Percentiles rank a stretch among this genome's conserved stretches.
Evolutionary conservation across 169 alveolate species (phyloP).

Genomic region (Sarcocystis neurona): DNA sequence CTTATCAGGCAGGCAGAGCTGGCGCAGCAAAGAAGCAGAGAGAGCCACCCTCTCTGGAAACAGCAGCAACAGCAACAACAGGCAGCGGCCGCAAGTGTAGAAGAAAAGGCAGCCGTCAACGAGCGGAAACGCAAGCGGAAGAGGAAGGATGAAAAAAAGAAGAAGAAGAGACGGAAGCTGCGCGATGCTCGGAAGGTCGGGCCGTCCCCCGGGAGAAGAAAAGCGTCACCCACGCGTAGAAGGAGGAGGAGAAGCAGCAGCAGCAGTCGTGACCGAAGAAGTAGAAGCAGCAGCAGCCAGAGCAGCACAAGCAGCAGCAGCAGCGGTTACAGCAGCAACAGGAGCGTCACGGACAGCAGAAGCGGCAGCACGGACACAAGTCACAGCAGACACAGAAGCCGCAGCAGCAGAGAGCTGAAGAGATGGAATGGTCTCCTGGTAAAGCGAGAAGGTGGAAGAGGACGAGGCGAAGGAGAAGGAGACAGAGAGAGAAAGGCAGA

Average conservation of each 20-base stretch:
- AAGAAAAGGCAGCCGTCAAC: neutral
- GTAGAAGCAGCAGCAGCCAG: no score
- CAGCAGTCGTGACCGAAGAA: no score
- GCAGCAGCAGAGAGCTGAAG: no score
- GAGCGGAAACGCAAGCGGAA: neutral
- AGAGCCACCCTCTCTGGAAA: constrained; percentile 30
- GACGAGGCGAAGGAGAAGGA: neutral
- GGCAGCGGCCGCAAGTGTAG: neutral
- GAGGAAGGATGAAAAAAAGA: neutral
- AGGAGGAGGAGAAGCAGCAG: neutral
- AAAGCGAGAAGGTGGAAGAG: no score
- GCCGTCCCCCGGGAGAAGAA: neutral
- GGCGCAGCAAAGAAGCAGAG: constrained; percentile 37
- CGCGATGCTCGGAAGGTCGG: no score
- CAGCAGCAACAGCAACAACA: constrained; percentile 5
- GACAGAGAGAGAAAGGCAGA: neutral
- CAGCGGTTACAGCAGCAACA: no score
- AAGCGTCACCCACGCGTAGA: neutral
- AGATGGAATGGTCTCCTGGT: no score
- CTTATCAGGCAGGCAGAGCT: constrained; percentile 48
- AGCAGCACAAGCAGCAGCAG: no score
- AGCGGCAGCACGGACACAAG: no score
- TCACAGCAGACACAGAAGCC: no score
- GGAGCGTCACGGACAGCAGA: no score
- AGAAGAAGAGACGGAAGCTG: no score